A percentile compares a stretch with the other conserved stretches of the same genome.
Evolutionary conservation across 805 yeast genomes (phyloP).

Genomic region (Candida ipomoeae): DNA sequence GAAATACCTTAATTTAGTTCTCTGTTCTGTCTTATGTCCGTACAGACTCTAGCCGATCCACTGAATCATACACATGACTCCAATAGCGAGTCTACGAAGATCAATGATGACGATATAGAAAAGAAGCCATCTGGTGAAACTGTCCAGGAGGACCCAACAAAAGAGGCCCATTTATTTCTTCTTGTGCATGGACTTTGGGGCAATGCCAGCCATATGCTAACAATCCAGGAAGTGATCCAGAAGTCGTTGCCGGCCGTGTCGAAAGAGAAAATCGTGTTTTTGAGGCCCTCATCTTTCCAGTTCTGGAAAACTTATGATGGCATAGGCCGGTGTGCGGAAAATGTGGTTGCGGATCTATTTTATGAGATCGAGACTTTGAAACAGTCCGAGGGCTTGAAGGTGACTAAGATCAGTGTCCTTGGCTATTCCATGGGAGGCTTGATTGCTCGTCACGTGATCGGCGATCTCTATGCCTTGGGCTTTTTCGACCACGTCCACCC

Average conservation of each 20-base stretch:
- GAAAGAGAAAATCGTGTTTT: slow-evolving; percentile 28
- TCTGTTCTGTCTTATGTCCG: neutral
- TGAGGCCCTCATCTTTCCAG: slow-evolving; percentile 37
- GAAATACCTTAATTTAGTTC: neutral
- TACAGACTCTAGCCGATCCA: neutral
- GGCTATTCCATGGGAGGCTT: slow-evolving; percentile 93
- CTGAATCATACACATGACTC: slow-evolving; percentile 1
- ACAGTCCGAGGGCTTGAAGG: slow-evolving; percentile 29
- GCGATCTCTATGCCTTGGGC: slow-evolving; percentile 53
- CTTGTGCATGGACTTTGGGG: slow-evolving; percentile 67
- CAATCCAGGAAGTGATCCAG: slow-evolving; percentile 48
- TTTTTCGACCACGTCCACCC: slow-evolving; percentile 55
- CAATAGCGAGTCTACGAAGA: neutral
- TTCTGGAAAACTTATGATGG: slow-evolving; percentile 46
- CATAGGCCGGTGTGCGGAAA: slow-evolving; percentile 30
- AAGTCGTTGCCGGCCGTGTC: slow-evolving; percentile 23
- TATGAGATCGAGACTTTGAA: slow-evolving; percentile 39
- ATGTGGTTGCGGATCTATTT: slow-evolving; percentile 34
- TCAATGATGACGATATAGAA: neutral
- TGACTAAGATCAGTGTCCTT: slow-evolving; percentile 66
- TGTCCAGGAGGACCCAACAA: neutral
- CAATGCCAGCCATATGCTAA: slow-evolving; percentile 59
- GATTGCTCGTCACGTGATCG: slow-evolving; percentile 75
- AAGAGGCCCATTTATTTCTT: slow-evolving; percentile 36
- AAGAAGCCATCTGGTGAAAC: neutral